Percentiles rank a stretch among this genome's conserved stretches.
These are phyloP conservation scores for Ramalina intermedia DNA, from an alignment of 495 filamentous ascomycete species.

Conservation along the genomic window DNA sequence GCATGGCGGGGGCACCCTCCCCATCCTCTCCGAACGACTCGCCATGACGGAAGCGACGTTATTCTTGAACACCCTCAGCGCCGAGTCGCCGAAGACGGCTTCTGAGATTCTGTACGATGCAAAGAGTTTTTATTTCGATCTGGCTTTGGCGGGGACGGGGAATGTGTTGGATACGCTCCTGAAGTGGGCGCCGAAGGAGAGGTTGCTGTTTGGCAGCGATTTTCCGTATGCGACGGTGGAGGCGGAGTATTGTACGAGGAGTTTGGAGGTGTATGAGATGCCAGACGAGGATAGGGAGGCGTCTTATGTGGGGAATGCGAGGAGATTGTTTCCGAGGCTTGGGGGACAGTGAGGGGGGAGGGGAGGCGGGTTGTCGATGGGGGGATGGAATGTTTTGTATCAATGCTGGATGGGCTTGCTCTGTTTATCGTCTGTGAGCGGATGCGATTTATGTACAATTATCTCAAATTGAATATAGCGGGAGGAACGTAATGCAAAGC, in stretches of 20 bases:
- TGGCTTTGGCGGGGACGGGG: slow-evolving; percentile 23
- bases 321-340: slow-evolving; percentile 13
- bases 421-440: no score
- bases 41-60: slow-evolving; percentile 3
- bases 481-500: no score
- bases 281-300: slow-evolving; percentile 5
- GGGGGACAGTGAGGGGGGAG: no score
- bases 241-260: slow-evolving; percentile 6
- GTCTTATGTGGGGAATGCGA: slow-evolving; percentile 14
- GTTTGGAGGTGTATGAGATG: slow-evolving; percentile 13
- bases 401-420: no score
- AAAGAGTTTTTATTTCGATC: slow-evolving; percentile 27
- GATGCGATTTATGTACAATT: no score
- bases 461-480: no score
- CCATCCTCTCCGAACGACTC: slow-evolving; percentile 23
- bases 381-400: no score
- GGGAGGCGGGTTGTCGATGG: no score
- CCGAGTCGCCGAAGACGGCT: slow-evolving; percentile 11
- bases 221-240: slow-evolving; percentile 21
- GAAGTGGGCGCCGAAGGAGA: slow-evolving; percentile 26
- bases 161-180: slow-evolving; percentile 24
- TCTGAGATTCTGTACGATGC: slow-evolving; percentile 22
- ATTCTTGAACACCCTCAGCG: not conserved
- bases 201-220: slow-evolving; percentile 37
- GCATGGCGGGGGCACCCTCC: slow-evolving; percentile 37